These are phyloP conservation scores for Daedaleopsis nitida DNA, from an alignment of 768 basidiomycete genomes.

Conservation along the genomic window DNA sequence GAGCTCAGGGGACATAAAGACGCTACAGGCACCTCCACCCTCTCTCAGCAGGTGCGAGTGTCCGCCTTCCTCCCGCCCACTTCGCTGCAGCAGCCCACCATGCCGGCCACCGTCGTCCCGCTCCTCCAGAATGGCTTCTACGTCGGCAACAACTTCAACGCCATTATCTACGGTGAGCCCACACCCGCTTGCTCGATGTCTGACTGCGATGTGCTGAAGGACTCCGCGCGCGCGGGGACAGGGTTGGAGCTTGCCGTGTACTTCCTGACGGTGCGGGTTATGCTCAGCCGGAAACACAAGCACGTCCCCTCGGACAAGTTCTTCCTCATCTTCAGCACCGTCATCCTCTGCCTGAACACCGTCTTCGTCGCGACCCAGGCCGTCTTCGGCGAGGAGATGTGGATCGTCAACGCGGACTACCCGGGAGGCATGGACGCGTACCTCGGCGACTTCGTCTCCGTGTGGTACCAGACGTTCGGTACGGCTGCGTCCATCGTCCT, in stretches of 20 bases:
- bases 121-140: slow-evolving; percentile 28
- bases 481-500: slow-evolving; percentile 22
- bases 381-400: slow-evolving; percentile 38
- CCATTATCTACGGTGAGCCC: slow-evolving; percentile 29
- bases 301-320: slow-evolving; percentile 13
- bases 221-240: not conserved
- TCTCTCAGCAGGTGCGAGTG: not conserved
- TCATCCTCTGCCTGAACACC: slow-evolving; percentile 35
- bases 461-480: slow-evolving; percentile 36
- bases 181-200: not conserved
- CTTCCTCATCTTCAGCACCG: slow-evolving; percentile 27
- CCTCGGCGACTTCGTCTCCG: slow-evolving; percentile 26
- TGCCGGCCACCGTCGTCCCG: slow-evolving; percentile 1
- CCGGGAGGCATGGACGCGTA: slow-evolving; percentile 41
- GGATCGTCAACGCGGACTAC: slow-evolving; percentile 34
- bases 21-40: not conserved
- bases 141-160: slow-evolving; percentile 30
- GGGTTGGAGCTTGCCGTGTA: slow-evolving; percentile 30
- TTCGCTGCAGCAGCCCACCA: not conserved
- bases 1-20: not conserved
- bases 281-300: slow-evolving; percentile 1
- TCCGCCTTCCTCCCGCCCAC: not conserved
- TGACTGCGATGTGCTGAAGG: slow-evolving; percentile 2
- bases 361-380: slow-evolving; percentile 31
- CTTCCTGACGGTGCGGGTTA: slow-evolving; percentile 26